Evolutionary conservation across 768 basidiomycete species (phyloP), one percentile per base, ranked within the genome.

Genomic region (Filobasidium wieringae): DNA sequence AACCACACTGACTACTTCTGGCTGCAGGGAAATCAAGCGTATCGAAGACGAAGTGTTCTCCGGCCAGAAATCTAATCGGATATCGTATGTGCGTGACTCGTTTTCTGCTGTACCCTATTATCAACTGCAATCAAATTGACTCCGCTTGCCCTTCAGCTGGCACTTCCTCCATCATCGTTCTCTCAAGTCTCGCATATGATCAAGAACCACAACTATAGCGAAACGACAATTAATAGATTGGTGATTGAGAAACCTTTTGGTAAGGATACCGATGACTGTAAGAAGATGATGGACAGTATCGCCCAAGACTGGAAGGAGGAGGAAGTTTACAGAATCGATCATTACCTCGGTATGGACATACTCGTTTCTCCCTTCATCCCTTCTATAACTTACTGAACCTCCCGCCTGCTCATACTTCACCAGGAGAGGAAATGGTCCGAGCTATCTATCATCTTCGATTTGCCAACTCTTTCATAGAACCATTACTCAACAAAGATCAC

Each of bases 221-320:
- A 19, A 2, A 26, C 24, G 9, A 31, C 41, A 24, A 39, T 49
- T 27, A 54, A 54, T 30, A 34, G 61, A 19, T 34, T 63, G 6
- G 57, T 63, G 11, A 63, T 63, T 34, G 61, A 63, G 51, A 63
- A 63, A 39, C 61, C 61, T 8, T 63, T 63, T 47, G 61, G 61
- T 8, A 63, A 63, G 50, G 61, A 63, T 32, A 59, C 61, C 7
- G 58, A 63, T 2, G 33, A 43, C 17, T 63, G 61, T 39, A 50
- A 52, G 30, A 30, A 47, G 47, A 63, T 63, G 61, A 63, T 63
- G 61, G 19, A 26, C 0, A 37, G 53, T 7, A 63, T 63, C 30
- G 45, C 41, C 7, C 22, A 51, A n/a, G 53, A 63, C 24, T 63
- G 61, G 61, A 26, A 63, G 50, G 61, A 63, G 19, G 52, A 63